Evolutionary conservation across 2,329 filamentous ascomycete species (phyloP).

Genomic region (Fusarium paranaense): DNA sequence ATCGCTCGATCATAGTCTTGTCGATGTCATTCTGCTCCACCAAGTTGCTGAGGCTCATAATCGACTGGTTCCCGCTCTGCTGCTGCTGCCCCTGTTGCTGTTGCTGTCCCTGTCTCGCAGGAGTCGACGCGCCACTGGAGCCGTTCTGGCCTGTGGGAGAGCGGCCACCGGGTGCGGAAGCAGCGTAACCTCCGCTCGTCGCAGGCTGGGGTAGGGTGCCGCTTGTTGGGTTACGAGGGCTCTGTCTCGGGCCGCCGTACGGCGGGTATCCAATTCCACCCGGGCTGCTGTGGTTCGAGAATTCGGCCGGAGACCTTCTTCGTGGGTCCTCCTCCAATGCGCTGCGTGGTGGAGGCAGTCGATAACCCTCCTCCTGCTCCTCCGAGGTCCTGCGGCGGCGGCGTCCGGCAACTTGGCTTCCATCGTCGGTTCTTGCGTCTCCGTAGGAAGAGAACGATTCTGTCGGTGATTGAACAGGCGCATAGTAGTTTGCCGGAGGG

Average conservation of each 20-base stretch:
- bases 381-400: constrained; percentile 53
- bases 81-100: neutral
- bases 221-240: constrained; percentile 52
- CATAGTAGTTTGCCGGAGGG: constrained; percentile 56
- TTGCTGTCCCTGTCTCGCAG: constrained; percentile 43
- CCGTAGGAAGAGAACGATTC: constrained; percentile 56
- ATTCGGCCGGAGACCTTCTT: constrained; percentile 64
- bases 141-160: constrained; percentile 53
- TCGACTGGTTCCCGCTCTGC: constrained; percentile 49
- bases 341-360: constrained; percentile 58
- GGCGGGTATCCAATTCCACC: constrained; percentile 54
- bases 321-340: constrained; percentile 62
- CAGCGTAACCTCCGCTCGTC: constrained; percentile 38
- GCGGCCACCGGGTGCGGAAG: constrained; percentile 47
- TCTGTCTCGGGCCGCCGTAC: constrained; percentile 52
- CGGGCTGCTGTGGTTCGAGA: constrained; percentile 61
- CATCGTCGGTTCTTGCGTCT: constrained; percentile 49
- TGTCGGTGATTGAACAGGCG: constrained; percentile 57
- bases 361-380: constrained; percentile 56
- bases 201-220: constrained; percentile 48
- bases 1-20: constrained; percentile 64
- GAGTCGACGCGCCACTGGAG: constrained; percentile 52
- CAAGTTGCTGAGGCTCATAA: constrained; percentile 66
- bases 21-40: constrained; percentile 67
- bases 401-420: constrained; percentile 45